Evolutionary conservation across 176 grass and related monocot genomes (phyloP).

Genomic region (Leersia perrieri): DNA sequence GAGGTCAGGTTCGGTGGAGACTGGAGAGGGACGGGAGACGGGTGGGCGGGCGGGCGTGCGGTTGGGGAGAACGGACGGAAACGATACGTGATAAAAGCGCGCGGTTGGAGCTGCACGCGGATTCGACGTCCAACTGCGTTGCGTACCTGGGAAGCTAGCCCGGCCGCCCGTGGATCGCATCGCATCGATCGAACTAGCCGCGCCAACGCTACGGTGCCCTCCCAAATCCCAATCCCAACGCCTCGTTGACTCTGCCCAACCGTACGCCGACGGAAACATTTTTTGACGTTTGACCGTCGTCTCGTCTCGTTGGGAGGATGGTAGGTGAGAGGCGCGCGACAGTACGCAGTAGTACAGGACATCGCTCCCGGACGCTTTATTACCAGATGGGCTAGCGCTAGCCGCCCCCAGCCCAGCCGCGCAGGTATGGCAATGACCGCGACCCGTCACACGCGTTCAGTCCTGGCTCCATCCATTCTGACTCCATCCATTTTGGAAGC

Average conservation of each 20-base stretch:
- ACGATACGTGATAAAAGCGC: background rate
- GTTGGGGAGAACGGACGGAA: background rate
- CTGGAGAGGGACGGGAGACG: background rate
- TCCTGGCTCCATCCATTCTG: background rate
- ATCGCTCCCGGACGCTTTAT: background rate
- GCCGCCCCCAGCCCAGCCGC: background rate
- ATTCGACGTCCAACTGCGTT: conserved; percentile 26
- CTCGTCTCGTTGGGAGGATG: conserved; percentile 39
- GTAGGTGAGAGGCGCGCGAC: background rate
- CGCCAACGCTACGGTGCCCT: conserved; percentile 21
- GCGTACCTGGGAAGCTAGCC: background rate
- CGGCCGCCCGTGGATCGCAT: background rate
- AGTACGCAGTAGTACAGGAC: background rate
- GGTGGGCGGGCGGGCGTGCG: background rate
- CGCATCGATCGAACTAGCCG: background rate
- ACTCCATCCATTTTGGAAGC: background rate
- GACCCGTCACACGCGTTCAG: background rate
- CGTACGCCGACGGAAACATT: no score
- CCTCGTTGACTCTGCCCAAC: background rate
- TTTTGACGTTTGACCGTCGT: background rate
- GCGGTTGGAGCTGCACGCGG: conserved; percentile 7
- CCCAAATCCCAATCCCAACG: background rate
- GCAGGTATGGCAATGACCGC: background rate
- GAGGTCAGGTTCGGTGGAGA: no score
- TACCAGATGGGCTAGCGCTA: background rate